Evolutionary conservation across 345 rosid genomes (phyloP), one percentile per base, ranked within the genome.

Genomic region (Lepidium africanum): DNA sequence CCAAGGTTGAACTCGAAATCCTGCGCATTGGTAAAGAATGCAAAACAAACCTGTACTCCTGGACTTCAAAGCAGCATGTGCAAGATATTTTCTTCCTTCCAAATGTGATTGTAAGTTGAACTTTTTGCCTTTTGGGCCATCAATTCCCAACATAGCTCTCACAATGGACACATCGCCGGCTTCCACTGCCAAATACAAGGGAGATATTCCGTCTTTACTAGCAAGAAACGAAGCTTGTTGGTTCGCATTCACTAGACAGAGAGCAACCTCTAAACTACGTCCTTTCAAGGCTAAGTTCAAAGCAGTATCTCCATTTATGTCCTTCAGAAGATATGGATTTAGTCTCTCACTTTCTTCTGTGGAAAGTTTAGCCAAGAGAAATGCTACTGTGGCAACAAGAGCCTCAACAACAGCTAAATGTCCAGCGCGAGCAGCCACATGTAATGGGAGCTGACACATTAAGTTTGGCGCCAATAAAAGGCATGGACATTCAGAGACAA

Each of bases 241-340:
- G 40, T 54, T 54, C 4, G 40, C 59, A 2, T 37, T 17, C 32
- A 57, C 30, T 6, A 57, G 32, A 17, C 10, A 38, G 1, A 0
- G 3, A 57, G 16, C 23, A 3, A 21, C 25, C 54, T 10, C 14
- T 0, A 5, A 0, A 21, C 19, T 0, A 1, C 2, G 9, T 11
- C 15, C 54, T 21, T 49, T 0, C 0, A 62, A 10, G 1, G 81
- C 81, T 2, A 9, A 14, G 10, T 77, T 65, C 53, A 74, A 48
- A 23, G 83, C 46, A 1, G 84, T 74, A 47, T 70, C 50, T 35
- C 78, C 82, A 10, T 59, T 7, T 3, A 0, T 7, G 15, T 79
- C 55, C 27, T 11, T 47, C 17, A 67, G 0, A 33, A 17, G 36
- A 67, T 54, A 67, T 5, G 45, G 4, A 11, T 57, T 57, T 9